These are phyloP conservation scores for Globisporangium takayamanum DNA, from an alignment of 352 stramenopile species.

Conservation along the genomic window DNA sequence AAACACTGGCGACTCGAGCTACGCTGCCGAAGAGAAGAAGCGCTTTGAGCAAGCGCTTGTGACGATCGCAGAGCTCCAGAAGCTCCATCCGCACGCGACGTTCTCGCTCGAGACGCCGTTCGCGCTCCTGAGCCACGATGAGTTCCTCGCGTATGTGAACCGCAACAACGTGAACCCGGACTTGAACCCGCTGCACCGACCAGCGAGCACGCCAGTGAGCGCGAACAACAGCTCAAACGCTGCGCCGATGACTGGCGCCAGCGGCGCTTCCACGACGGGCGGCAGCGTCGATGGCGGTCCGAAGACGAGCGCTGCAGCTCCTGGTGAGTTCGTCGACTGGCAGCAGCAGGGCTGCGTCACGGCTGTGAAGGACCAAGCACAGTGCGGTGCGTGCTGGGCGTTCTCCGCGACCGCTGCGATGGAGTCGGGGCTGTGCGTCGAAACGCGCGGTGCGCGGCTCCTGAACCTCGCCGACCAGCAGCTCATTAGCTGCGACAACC, in stretches of 20 bases:
- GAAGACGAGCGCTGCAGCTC: conserved; percentile 29
- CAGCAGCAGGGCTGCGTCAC: conserved; percentile 69
- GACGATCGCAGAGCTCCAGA: conserved; percentile 32
- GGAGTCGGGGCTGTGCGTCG: conserved; percentile 45
- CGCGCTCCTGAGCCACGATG: conserved; percentile 43
- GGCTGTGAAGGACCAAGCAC: conserved; percentile 40
- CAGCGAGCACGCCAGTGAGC: neutral
- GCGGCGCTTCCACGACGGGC: neutral
- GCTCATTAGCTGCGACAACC: conserved; percentile 60
- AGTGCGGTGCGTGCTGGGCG: conserved; percentile 51
- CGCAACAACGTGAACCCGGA: conserved; percentile 29
- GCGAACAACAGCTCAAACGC: conserved; percentile 9
- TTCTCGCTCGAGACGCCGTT: conserved; percentile 62
- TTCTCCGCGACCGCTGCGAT: conserved; percentile 56
- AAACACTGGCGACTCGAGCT: conserved; percentile 1
- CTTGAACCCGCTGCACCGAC: conserved; percentile 5
- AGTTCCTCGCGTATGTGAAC: conserved; percentile 54
- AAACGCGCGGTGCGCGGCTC: conserved; percentile 24
- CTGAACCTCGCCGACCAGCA: conserved; percentile 52
- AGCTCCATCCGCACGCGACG: conserved; percentile 38
- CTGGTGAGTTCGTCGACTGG: conserved; percentile 63
- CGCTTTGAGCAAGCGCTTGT: conserved; percentile 39
- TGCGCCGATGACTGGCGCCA: conserved; percentile 6
- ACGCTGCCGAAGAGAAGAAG: conserved; percentile 30
- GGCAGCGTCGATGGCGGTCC: conserved; percentile 18